Evolutionary conservation across 1,284 basidiomycete genomes (phyloP), one percentile per base, ranked within the genome.

Genomic region (Ustilago vetiveriae): DNA sequence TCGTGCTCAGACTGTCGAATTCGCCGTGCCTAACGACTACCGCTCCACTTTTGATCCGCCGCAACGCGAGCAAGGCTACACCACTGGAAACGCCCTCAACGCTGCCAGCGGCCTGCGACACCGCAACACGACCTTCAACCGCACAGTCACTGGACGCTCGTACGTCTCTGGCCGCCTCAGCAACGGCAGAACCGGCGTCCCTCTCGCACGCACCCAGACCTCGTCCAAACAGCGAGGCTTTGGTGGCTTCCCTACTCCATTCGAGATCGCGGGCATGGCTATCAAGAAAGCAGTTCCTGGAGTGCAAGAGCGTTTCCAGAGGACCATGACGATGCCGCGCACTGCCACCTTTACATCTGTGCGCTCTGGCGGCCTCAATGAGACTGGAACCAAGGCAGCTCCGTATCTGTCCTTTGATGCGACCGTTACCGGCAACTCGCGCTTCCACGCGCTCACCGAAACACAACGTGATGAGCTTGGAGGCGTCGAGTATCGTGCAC

Each of bases 381-480:
- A 56, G 32, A 67, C 42, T 19, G 43, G 44, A 22, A 44, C 54
- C 27, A 58, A 62, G 29, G 49, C 72, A 6, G 92, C 92, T 1
- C 86, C 90, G 1, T 98, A 97, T 81, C 88, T 97, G 45, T 87
- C 89, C 3, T 97, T 97, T 80, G 88, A 91, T 44, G 76, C 75
- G 3, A 69, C 60, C 13, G 76, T 81, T n/a, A 60, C 75, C 10
- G 72, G 90, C 48, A 98, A 98, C 82, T 95, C 92, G 21, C 85
- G 87, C n/a, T 97, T 98, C 80, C 87, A 88, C 44, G 85, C 87
- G 36, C 83, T 97, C 48, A 91, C 90, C 0, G 86, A 88, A 30
- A 90, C 92, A 50, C 90, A 98, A 76, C 85, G 92, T 72, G 91
- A 95, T 65, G 93, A 97, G 82, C 85, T 98, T 6, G 94, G 94